These are phyloP conservation scores for Euphorbia tirucalli DNA, from an alignment of 345 rosid genomes.

Conservation along the genomic window DNA sequence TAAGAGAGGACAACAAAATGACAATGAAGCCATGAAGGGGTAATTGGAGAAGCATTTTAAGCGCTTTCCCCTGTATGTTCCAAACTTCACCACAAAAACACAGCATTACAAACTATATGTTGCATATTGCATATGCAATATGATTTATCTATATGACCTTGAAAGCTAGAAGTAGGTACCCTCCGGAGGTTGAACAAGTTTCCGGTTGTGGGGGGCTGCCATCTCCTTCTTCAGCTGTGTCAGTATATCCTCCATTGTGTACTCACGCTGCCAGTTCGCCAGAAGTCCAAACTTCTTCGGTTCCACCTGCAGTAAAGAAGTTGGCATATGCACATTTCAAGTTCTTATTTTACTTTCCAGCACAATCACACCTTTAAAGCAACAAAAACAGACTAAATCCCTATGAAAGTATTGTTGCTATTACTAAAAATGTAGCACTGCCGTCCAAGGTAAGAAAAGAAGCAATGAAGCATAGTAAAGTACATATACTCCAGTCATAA, in stretches of 20 bases:
- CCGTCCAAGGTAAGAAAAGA: not conserved
- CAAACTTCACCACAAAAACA: constrained; percentile 41
- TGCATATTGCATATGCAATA: constrained; percentile 33
- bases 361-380: not conserved
- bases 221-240: constrained; percentile 39
- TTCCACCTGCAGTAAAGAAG: constrained; percentile 28
- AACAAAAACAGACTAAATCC: not conserved
- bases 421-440: not conserved
- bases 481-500: too few species aligned
- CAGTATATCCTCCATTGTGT: constrained; percentile 39
- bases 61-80: constrained; percentile 41
- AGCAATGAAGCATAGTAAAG: not conserved
- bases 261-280: constrained; percentile 34
- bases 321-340: not conserved
- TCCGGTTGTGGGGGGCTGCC: constrained; percentile 34
- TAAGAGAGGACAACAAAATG: constrained; percentile 32
- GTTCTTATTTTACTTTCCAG: not conserved
- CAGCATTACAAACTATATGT: constrained; percentile 47
- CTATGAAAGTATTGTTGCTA: too few species aligned
- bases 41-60: constrained; percentile 34
- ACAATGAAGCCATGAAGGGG: constrained; percentile 34
- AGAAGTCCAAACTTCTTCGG: constrained; percentile 35
- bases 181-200: constrained; percentile 38
- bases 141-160: constrained; percentile 5
- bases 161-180: constrained; percentile 37